Base-by-base conservation (phyloP, 1,284 basidiomycete genomes). In the Microbotryum silenes-acaulis region DNA sequence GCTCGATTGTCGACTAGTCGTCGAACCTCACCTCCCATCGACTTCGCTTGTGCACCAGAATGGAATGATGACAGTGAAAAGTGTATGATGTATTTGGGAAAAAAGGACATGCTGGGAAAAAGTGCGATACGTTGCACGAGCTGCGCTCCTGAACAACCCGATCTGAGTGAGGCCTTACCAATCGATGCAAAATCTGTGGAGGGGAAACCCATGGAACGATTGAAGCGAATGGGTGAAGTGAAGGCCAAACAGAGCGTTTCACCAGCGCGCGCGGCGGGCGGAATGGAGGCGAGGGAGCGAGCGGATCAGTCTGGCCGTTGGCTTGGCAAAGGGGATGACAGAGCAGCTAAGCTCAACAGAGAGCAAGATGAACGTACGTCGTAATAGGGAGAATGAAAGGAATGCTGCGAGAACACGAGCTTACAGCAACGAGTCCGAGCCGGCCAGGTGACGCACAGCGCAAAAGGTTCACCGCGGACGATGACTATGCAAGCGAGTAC, bases 91-190 rank as follows among this genome's bases (percentile, higher is more conserved):
- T 42, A 42, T 42, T 42, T 42, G 37, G 31, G 31, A 31, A 18
- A 42, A 42, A 42, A 42, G 14, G 9, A 42, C 37, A 42, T 6
- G 59, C 21, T 52, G 61, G 25, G 46, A 46, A 48, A 50, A 60
- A 16, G 56, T 59, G 54, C 45, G 45, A n/a, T 29, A 44, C 31
- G 14, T 16, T 42, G 47, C 49, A 23, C 33, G 42, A 0, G 21
- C 6, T 8, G 23, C 9, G 7, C 10, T 16, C 33, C 12, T 25
- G 21, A 31, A 25, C 47, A 16, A 8, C 33, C 52, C 31, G 46
- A 25, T n/a, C n/a, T 6, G 44, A 47, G n/a, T 31, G 54, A 25
- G 18, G 54, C 21, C 14, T 27, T 44, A 47, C 42, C 23, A 47
- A n/a, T 12, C 37, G 54, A 42, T 20, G 25, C 16, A 27, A 37